Percentiles rank a stretch among this genome's conserved stretches.
phyloP scores from a whole-genome alignment of 148 eudicot species.

The Fagopyrum homotropicum region DNA sequence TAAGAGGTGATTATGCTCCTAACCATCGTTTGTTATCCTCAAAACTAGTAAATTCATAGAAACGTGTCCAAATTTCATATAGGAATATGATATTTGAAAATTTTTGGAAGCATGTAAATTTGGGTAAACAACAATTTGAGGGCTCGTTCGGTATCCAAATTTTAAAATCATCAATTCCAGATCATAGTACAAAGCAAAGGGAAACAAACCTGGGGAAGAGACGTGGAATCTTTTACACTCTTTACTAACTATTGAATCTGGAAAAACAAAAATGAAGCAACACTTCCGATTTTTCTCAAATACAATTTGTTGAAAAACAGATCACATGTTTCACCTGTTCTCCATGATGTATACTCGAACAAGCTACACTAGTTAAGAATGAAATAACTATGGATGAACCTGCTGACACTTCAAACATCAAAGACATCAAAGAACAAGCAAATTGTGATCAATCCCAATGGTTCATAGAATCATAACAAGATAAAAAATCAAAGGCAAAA shows the following conservation, averaged over 20 bases:
- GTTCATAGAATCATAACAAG: neutral
- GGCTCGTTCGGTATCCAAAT: neutral
- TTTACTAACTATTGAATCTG: conserved; percentile 82
- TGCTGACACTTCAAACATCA: neutral
- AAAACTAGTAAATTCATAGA: no score
- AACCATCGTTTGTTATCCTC: neutral
- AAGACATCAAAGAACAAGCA: neutral
- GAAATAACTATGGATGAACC: neutral
- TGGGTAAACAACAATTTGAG: neutral
- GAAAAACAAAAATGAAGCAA: conserved; percentile 18
- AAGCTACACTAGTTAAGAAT: neutral
- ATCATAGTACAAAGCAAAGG: conserved; percentile 8
- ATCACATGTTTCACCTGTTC: neutral
- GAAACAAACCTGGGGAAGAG: conserved; percentile 89
- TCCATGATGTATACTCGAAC: neutral
- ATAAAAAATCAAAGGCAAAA: neutral
- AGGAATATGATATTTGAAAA: no score
- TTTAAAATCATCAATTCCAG: neutral
- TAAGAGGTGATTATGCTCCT: neutral
- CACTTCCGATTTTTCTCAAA: no score
- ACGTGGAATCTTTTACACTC: conserved; percentile 66
- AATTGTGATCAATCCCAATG: neutral
- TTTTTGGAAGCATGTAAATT: neutral
- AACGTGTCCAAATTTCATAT: no score
- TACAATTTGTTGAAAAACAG: neutral